phyloP scores from a whole-genome alignment of 768 basidiomycete species.

The Suillus ampliporus region DNA sequence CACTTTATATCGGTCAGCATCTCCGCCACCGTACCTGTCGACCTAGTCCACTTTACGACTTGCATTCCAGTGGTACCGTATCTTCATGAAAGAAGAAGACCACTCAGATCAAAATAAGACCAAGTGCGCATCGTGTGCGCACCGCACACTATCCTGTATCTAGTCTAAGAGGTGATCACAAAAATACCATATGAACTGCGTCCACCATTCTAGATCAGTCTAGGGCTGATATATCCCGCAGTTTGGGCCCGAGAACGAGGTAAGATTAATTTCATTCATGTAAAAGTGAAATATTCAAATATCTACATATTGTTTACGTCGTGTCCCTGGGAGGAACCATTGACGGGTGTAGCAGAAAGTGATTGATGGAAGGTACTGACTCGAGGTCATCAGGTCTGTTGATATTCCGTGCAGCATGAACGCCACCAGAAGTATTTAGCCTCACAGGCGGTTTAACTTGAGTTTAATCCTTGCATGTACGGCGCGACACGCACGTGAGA shows the following conservation, averaged over 20 bases:
- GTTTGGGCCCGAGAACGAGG: neutral
- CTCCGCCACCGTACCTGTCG: constrained; percentile 5
- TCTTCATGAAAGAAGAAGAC: no score
- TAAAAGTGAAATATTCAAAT: constrained; percentile 1
- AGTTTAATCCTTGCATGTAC: neutral
- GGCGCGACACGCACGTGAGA: constrained; percentile 2
- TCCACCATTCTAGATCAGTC: neutral
- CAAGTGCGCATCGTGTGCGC: neutral
- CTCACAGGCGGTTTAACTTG: no score
- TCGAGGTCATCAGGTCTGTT: no score
- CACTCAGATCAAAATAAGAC: neutral
- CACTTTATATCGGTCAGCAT: neutral
- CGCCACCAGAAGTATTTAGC: neutral
- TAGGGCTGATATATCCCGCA: neutral
- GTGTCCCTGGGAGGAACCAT: no score
- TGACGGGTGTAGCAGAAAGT: no score
- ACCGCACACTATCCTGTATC: neutral
- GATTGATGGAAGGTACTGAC: neutral
- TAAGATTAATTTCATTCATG: constrained; percentile 6
- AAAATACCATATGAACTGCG: neutral
- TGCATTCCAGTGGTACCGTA: neutral
- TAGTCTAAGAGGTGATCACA: no score
- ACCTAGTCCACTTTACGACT: neutral
- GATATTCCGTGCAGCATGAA: neutral
- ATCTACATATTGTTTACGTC: constrained; percentile 4